Conservation (phyloP, 192 early-diverging fungal genomes). For the Chytriomyces sp. region DNA sequence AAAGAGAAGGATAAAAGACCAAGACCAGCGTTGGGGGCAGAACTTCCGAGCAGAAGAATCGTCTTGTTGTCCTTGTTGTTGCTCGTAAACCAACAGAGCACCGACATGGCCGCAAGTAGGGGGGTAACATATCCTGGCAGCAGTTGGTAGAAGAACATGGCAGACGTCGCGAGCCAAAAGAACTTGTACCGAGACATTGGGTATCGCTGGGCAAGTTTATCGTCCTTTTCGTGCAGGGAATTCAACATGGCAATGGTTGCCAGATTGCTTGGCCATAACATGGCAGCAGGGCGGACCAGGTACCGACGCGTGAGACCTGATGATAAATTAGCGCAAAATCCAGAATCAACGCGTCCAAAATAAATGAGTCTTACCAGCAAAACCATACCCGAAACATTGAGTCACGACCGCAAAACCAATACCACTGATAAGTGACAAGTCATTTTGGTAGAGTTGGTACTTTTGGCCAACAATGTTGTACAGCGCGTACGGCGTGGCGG, state of each 20-base stretch:
- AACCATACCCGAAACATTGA: slow-evolving; percentile 57
- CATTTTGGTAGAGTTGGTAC: background rate
- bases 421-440: background rate
- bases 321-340: no score
- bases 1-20: slow-evolving; percentile 29
- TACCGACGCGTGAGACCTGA: slow-evolving; percentile 70
- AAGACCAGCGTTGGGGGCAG: background rate
- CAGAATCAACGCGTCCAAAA: slow-evolving; percentile 63
- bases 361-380: background rate
- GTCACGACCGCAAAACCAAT: slow-evolving; percentile 59
- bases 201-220: background rate
- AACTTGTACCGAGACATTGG: background rate
- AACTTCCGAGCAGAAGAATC: background rate
- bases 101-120: slow-evolving; percentile 3
- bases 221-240: slow-evolving; percentile 63
- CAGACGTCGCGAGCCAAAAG: background rate
- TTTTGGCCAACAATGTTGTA: slow-evolving; percentile 3
- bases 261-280: slow-evolving; percentile 79
- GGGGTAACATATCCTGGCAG: slow-evolving; percentile 1
- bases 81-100: background rate
- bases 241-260: slow-evolving; percentile 77
- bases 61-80: background rate
- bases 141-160: background rate
- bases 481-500: background rate
- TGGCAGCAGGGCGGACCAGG: slow-evolving; percentile 78